phyloP scores from a whole-genome alignment of 495 filamentous ascomycete species.

The Penicillium parvum region DNA sequence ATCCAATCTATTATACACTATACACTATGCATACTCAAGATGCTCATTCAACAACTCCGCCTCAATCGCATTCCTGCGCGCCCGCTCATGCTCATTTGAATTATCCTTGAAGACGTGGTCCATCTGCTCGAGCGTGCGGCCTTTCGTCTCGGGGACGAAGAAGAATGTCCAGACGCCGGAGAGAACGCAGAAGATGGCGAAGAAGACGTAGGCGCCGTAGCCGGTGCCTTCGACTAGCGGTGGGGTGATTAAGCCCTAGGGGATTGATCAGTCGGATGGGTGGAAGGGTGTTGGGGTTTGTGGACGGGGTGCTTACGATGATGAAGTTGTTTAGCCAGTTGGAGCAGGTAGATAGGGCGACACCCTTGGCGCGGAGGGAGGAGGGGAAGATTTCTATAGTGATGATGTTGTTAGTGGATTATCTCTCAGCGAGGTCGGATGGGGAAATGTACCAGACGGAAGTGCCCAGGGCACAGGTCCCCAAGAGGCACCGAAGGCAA shows the following conservation, averaged over 20 bases:
- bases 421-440: no score
- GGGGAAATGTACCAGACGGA: slow-evolving; percentile 28
- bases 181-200: slow-evolving; percentile 54
- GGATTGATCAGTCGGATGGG: no score
- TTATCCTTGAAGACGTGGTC: slow-evolving; percentile 50
- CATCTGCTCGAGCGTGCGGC: slow-evolving; percentile 55
- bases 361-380: slow-evolving; percentile 49
- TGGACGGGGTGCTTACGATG: no score
- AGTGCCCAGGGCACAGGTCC: slow-evolving; percentile 45
- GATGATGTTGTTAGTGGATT: neutral
- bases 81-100: slow-evolving; percentile 36
- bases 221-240: slow-evolving; percentile 51
- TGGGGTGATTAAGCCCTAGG: slow-evolving; percentile 50
- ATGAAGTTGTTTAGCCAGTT: slow-evolving; percentile 58
- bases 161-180: slow-evolving; percentile 49
- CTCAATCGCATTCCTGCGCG: slow-evolving; percentile 36
- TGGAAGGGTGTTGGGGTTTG: no score
- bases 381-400: slow-evolving; percentile 50
- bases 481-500: slow-evolving; percentile 46
- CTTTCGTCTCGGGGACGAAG: slow-evolving; percentile 56
- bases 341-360: slow-evolving; percentile 48
- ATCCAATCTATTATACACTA: no score
- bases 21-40: no score
- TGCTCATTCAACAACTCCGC: slow-evolving; percentile 23
- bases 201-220: slow-evolving; percentile 54